These are phyloP conservation scores for Clitoria ternatea DNA, from an alignment of 306 rosid species.

Conservation along the genomic window DNA sequence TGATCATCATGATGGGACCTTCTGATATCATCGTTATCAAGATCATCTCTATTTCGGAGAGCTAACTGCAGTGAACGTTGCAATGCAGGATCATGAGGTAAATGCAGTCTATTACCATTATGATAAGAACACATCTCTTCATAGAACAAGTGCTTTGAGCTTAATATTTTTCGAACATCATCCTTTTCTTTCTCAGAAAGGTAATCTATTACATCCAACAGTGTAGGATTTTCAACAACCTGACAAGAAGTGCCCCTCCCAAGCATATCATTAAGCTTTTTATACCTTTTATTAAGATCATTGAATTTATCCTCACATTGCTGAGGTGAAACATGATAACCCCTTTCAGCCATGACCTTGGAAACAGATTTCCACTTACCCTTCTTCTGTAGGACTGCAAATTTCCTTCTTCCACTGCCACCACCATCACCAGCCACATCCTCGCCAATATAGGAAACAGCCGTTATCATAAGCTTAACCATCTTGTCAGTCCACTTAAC, in stretches of 20 bases:
- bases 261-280: conserved; percentile 79
- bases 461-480: conserved; percentile 89
- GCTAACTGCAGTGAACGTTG: conserved; percentile 81
- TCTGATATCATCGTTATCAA: conserved; percentile 61
- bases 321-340: conserved; percentile 88
- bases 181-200: conserved; percentile 80
- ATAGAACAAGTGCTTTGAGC: conserved; percentile 89
- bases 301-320: conserved; percentile 97
- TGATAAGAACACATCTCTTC: conserved; percentile 98
- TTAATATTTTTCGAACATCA: conserved; percentile 77
- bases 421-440: conserved; percentile 50
- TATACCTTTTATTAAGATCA: conserved; percentile 92
- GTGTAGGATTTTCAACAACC: conserved; percentile 79
- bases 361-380: conserved; percentile 94
- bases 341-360: conserved; percentile 93
- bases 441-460: conserved; percentile 82
- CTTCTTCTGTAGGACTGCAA: conserved; percentile 68
- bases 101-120: conserved; percentile 75
- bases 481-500: conserved; percentile 95
- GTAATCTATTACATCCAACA: conserved; percentile 60
- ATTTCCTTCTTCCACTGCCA: conserved; percentile 59
- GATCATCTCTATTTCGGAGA: conserved; percentile 70
- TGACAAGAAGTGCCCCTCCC: conserved; percentile 94
- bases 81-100: conserved; percentile 88
- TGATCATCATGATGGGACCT: conserved; percentile 58